Evolutionary conservation across 768 basidiomycete species (phyloP).

Genomic region (Baorangia bicolor): DNA sequence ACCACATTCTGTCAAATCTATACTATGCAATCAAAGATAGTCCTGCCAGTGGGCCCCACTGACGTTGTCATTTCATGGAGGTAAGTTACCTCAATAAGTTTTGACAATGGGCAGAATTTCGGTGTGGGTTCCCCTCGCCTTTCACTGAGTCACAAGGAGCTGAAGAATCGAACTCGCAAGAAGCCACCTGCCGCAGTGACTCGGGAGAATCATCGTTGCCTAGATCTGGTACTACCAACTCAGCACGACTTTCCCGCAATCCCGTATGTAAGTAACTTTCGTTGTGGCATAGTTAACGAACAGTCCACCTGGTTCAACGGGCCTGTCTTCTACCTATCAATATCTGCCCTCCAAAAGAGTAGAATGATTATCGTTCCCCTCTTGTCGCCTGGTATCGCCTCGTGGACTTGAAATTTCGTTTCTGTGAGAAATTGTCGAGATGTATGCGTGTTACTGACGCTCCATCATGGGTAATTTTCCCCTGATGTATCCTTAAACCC

Average conservation of each 20-base stretch:
- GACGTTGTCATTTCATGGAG: too few relatives aligned
- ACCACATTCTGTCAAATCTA: too few relatives aligned
- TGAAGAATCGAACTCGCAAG: too few relatives aligned
- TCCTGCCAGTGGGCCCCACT: too few relatives aligned
- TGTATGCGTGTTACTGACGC: background rate
- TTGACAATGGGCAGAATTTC: too few relatives aligned
- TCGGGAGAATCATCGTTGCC: background rate
- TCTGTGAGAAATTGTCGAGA: background rate
- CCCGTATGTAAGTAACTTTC: background rate
- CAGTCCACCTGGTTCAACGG: too few relatives aligned
- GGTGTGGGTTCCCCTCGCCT: too few relatives aligned
- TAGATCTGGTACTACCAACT: too few relatives aligned
- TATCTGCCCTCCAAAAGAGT: background rate
- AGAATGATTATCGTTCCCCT: background rate
- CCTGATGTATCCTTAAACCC: background rate
- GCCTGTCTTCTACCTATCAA: background rate
- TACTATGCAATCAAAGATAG: too few relatives aligned
- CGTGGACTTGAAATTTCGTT: background rate
- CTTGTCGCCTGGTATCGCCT: background rate
- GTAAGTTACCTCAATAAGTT: too few relatives aligned
- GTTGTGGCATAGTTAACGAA: background rate
- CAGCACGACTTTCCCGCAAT: background rate
- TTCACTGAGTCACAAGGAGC: too few relatives aligned
- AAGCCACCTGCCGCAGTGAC: too few relatives aligned
- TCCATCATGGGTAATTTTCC: conserved; percentile 3